Evolutionary conservation across 1,284 basidiomycete species (phyloP), one percentile per base, ranked within the genome.

Genomic region (Naganishia albida): DNA sequence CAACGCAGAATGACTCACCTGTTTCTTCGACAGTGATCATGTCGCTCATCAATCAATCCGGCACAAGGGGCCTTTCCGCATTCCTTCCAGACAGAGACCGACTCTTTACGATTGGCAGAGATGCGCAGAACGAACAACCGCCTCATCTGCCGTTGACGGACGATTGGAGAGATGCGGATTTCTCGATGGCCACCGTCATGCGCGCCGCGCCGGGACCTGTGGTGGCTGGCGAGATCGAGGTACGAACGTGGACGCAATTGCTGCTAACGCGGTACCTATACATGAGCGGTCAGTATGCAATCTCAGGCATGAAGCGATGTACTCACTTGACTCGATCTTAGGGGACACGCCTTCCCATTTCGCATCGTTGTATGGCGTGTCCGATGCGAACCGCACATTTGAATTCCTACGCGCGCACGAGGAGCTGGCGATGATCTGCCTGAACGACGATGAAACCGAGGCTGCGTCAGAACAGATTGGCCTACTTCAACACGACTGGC

Each of bases 251-350:
- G 73, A 72, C 73, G 39, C 75, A 82, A 75, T 74, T 74, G 54
- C 72, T 83, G 50, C 71, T 83, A 25, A 80, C 81, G 56, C 72
- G 82, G 10, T 83, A 83, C 69, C 77, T 80, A 15, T 83, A 78
- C 65, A 55, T 73, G 26, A 51, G 40, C 23, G 64, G 64, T 59
- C 18, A 23, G 28, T 40, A 20, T 65, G 20, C 18, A 4, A 28
- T 43, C 26, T 34, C 10, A 34, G 10, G 34, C 34, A 34, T 10
- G 34, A 34, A 34, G 34, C 34, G 10, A 10, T 4, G n/a, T 39
- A 25, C 26, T 18, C 30, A 39, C 3, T 18, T 20, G 12, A 12
- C 57, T 49, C 25, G 15, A 39, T n/a, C 25, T n/a, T 18, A 26
- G 75, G 75, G 71, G 51, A 67, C 72, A 67, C 62, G 8, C 46